phyloP scores from a whole-genome alignment of 768 basidiomycete species.

The Cystobasidium onofrii region DNA sequence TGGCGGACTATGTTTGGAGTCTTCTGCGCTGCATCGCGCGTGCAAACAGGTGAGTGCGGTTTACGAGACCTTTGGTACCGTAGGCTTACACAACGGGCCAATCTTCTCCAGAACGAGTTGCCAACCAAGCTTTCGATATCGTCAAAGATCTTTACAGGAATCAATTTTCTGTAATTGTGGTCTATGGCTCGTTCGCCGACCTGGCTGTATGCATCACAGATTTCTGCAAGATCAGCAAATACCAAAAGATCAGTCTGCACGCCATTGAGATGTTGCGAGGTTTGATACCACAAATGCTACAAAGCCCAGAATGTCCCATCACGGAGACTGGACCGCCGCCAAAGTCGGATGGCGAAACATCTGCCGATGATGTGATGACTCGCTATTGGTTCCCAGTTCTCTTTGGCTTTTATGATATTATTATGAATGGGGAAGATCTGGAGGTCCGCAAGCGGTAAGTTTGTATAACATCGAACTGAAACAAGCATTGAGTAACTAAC shows the following conservation, averaged over 20 bases:
- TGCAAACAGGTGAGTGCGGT: slow-evolving; percentile 28
- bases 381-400: slow-evolving; percentile 94
- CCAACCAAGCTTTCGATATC: slow-evolving; percentile 88
- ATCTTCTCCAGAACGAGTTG: slow-evolving; percentile 65
- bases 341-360: slow-evolving; percentile 41
- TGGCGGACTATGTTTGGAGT: slow-evolving; percentile 99
- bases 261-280: slow-evolving; percentile 94
- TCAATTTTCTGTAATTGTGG: slow-evolving; percentile 82
- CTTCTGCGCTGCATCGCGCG: slow-evolving; percentile 91
- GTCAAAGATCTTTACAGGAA: slow-evolving; percentile 83
- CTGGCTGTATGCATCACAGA: slow-evolving; percentile 95
- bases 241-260: slow-evolving; percentile 91
- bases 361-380: slow-evolving; percentile 50
- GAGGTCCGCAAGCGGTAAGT: slow-evolving; percentile 92
- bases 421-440: slow-evolving; percentile 98
- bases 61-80: neutral
- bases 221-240: slow-evolving; percentile 98
- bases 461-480: neutral
- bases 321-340: slow-evolving; percentile 32
- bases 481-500: no score
- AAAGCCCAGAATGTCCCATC: slow-evolving; percentile 60
- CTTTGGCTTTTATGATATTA: slow-evolving; percentile 98
- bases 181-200: slow-evolving; percentile 89
- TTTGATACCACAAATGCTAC: slow-evolving; percentile 82
- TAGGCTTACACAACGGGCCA: neutral